Evolutionary conservation across 2,329 filamentous ascomycete genomes (phyloP), one percentile per base, ranked within the genome.

Genomic region (Fusarium sp.): DNA sequence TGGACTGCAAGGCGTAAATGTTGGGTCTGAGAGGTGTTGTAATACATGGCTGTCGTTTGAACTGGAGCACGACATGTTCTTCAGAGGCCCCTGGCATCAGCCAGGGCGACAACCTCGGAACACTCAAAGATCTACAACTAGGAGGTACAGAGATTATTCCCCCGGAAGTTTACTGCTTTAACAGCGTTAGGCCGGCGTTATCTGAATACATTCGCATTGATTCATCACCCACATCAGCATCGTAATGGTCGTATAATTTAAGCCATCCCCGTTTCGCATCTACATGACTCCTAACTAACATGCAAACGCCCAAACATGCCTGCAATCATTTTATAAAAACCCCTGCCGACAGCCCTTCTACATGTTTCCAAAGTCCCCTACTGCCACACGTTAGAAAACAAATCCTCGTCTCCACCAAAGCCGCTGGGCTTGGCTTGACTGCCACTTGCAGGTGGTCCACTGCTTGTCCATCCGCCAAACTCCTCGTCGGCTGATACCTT

Each of bases 371-470:
- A 46, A 50, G 21, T 29, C 15, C 45, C 35, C 56, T 76, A 97
- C 78, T 93, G 85, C 94, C 94, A 98, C 45, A 98, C 94, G 76
- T 98, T 98, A 29, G 90, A 93, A 77, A 98, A 98, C 70, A 98
- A 75, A 78, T 98, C 94, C 65, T 97, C 94, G 50, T 86, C 88
- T 49, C 82, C 86, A 17, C 84, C 87, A 66, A 88, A 85, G 13
- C 84, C 78, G 23, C 83, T 77, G 31, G 88, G 79, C 76, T 90
- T 77, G 13, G 76, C 72, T 21, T 75, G 75, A 44, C 74, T 75
- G 38, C 73, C 73, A 17, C 79, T 71, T 29, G 76, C 72, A 1
- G 76, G 72, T 9, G 80, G 77, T 33, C 80, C 68, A 84, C 88
- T 78, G 82, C 92, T 96, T 43, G 91, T 88, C 94, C 94, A 98